Evolutionary conservation across 2,329 filamentous ascomycete genomes (phyloP), one percentile per base, ranked within the genome.

Genomic region (Rutstroemia sp.): DNA sequence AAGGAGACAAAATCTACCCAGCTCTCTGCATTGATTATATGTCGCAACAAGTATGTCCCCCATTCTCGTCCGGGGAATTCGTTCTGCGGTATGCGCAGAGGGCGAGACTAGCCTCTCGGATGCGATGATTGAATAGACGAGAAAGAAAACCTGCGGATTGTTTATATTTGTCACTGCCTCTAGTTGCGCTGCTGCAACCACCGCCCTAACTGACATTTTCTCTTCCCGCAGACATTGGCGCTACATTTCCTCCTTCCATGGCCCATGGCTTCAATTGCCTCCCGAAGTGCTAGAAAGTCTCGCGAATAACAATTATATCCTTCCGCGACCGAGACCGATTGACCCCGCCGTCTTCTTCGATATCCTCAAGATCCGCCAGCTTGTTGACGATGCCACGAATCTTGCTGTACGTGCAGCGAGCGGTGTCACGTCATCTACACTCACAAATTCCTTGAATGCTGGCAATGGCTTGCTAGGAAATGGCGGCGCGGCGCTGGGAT

Each of bases 261-360:
- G 89, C 23, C 84, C 88, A 63, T 94, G 89, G 89, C 80, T 92
- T 14, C 86, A 90, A 70, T 76, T 92, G 56, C 87, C 88, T 19
- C 80, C 84, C 60, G 88, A 92, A 71, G 81, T 91, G 56, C 83
- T 95, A 71, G 86, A 92, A 70, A 83, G 81, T 50, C 80, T 94
- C 51, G 88, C 88, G 54, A 83, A 89, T 73, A 84, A 83, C 69
- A 94, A 92, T 73, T 92, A 86, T 74, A 84, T 86, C 61, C 84
- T 86, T 62, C 86, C 86, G 16, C 82, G 84, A 27, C 89, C 89
- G 9, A 86, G 82, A 57, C 85, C 88, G 48, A 84, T 94, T 68
- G 87, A 94, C 69, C 86, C 88, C 10, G 86, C 86, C 59, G 82
- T 90, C 60, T 87, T 94, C 73, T 94, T 88, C 73, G 89, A 95